Conservation (phyloP, 148 eudicot genomes). For the Vaccinium macrocarpon region DNA sequence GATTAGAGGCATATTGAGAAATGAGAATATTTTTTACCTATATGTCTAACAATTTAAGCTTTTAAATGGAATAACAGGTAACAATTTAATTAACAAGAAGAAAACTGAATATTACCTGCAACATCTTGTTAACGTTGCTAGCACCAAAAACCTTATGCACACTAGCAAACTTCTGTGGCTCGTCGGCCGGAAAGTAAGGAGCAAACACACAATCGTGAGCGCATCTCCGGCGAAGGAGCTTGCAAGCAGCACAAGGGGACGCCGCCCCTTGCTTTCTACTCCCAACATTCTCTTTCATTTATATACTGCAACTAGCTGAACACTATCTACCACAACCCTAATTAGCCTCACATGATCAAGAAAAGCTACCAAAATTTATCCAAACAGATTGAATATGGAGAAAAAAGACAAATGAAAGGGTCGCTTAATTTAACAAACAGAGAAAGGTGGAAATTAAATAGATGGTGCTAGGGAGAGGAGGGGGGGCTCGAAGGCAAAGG, state of each 20-base stretch:
- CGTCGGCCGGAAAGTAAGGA: slow-evolving; percentile 84
- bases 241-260: slow-evolving; percentile 87
- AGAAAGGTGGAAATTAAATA: background rate
- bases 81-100: background rate
- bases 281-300: slow-evolving; percentile 49
- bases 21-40: too few species aligned
- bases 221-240: slow-evolving; percentile 68
- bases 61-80: background rate
- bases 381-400: background rate
- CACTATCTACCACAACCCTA: background rate
- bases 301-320: background rate
- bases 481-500: slow-evolving; percentile 4
- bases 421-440: slow-evolving; percentile 1
- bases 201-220: slow-evolving; percentile 78
- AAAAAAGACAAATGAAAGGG: slow-evolving; percentile 1
- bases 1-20: background rate
- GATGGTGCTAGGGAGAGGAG: background rate
- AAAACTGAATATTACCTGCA: slow-evolving; percentile 41
- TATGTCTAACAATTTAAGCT: background rate
- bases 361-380: background rate
- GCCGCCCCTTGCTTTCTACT: slow-evolving; percentile 70
- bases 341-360: background rate
- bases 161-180: slow-evolving; percentile 85
- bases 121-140: slow-evolving; percentile 91
- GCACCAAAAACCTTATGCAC: slow-evolving; percentile 92